Percentiles rank a stretch among this genome's conserved stretches.
These are phyloP conservation scores for Sarocladium strictum DNA, from an alignment of 2,329 filamentous ascomycete species.

Conservation along the genomic window DNA sequence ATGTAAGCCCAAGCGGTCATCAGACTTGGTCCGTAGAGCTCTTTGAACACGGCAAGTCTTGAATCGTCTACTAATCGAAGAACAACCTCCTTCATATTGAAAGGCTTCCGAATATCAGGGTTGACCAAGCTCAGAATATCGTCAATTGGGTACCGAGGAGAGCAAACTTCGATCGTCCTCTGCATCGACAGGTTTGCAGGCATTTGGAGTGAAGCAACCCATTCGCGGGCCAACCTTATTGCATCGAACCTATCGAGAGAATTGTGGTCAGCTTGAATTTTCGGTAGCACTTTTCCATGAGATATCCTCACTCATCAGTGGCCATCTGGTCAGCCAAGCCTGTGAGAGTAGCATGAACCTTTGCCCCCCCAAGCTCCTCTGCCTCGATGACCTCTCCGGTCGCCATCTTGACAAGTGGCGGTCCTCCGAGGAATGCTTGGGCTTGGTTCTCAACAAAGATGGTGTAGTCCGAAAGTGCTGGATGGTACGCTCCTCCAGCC, in stretches of 20 bases:
- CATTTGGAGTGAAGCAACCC: slow-evolving; percentile 21
- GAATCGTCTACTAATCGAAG: slow-evolving; percentile 36
- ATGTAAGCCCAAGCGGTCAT: slow-evolving; percentile 34
- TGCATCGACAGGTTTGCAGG: background rate
- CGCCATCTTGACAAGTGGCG: slow-evolving; percentile 40
- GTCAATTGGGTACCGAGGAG: slow-evolving; percentile 25
- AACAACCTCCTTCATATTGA: slow-evolving; percentile 28
- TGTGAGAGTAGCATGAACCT: slow-evolving; percentile 32
- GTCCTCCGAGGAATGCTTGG: slow-evolving; percentile 37
- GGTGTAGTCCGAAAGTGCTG: slow-evolving; percentile 28
- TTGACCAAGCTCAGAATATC: slow-evolving; percentile 30
- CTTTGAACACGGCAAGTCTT: slow-evolving; percentile 31
- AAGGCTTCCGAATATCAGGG: slow-evolving; percentile 27
- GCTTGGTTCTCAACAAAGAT: slow-evolving; percentile 31
- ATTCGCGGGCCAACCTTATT: slow-evolving; percentile 23
- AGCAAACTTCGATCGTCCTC: slow-evolving; percentile 17
- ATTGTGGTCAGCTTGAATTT: too few relatives aligned
- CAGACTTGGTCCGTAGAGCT: slow-evolving; percentile 30
- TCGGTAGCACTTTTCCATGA: too few relatives aligned
- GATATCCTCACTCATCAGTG: slow-evolving; percentile 24
- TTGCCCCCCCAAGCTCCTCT: slow-evolving; percentile 35
- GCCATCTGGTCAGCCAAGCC: slow-evolving; percentile 38
- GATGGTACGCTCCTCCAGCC: slow-evolving; percentile 25
- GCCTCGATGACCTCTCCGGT: slow-evolving; percentile 36
- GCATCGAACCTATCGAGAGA: slow-evolving; percentile 33